These are phyloP conservation scores for Apiotrichum siamense DNA, from an alignment of 1,284 basidiomycete species.

Conservation along the genomic window DNA sequence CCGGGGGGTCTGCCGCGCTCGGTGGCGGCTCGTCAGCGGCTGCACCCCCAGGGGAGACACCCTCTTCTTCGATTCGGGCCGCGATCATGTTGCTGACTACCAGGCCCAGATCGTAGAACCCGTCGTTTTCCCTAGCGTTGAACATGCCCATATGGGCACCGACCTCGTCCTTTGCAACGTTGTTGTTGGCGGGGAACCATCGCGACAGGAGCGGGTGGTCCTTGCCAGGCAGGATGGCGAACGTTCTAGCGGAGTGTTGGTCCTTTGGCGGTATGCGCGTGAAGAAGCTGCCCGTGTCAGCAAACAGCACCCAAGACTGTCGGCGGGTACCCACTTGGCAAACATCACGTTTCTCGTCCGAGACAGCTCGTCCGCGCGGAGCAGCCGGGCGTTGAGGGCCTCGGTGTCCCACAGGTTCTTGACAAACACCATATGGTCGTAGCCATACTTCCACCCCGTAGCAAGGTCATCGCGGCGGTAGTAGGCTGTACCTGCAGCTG, in stretches of 20 bases:
- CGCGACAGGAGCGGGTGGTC: constrained; percentile 53
- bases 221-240: constrained; percentile 63
- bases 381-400: constrained; percentile 59
- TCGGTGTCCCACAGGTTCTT: constrained; percentile 78
- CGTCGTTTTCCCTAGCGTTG: constrained; percentile 70
- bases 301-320: background rate
- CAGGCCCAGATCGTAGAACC: constrained; percentile 79
- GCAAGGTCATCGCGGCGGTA: constrained; percentile 60
- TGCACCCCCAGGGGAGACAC: constrained; percentile 14
- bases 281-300: constrained; percentile 58
- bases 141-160: constrained; percentile 89
- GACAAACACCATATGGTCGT: constrained; percentile 86
- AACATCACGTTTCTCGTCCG: constrained; percentile 55
- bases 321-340: constrained; percentile 56
- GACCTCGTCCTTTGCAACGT: constrained; percentile 67
- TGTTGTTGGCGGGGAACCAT: constrained; percentile 62
- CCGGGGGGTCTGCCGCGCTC: no score
- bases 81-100: constrained; percentile 50
- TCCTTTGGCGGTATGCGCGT: constrained; percentile 59
- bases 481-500: constrained; percentile 76
- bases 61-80: constrained; percentile 39
- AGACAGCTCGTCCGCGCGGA: constrained; percentile 58
- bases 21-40: no score
- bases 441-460: constrained; percentile 67
- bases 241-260: constrained; percentile 60